These are phyloP conservation scores for Mycosphaerella arachidis DNA, from an alignment of 2,329 filamentous ascomycete genomes.

Conservation along the genomic window DNA sequence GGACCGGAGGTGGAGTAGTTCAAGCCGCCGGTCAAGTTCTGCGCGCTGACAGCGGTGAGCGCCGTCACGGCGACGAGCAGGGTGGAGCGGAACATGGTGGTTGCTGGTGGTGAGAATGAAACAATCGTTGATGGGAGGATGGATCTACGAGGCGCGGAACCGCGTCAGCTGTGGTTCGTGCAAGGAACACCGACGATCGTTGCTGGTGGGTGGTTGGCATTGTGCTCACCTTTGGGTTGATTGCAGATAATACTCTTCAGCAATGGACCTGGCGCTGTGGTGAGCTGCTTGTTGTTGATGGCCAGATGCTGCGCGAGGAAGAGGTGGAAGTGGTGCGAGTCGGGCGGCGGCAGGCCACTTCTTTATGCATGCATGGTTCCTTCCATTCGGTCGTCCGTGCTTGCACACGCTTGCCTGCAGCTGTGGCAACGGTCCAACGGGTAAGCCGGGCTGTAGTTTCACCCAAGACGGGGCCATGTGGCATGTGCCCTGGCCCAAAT, in stretches of 20 bases:
- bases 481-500: not conserved
- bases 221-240: not conserved
- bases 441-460: not conserved
- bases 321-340: not conserved
- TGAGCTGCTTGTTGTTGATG: conserved; percentile 2
- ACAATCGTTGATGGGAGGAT: conserved; percentile 5
- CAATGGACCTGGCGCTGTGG: not conserved
- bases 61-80: conserved; percentile 45
- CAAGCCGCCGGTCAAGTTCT: conserved; percentile 21
- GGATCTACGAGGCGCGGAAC: conserved; percentile 1
- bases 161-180: not conserved
- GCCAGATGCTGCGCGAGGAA: conserved; percentile 1
- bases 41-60: conserved; percentile 43
- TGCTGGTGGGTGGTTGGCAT: not conserved
- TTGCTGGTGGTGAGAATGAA: conserved; percentile 19
- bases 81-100: conserved; percentile 46
- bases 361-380: not conserved
- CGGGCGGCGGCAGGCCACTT: not conserved
- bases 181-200: not conserved
- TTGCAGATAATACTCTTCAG: conserved; percentile 4
- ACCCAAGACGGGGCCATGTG: not conserved
- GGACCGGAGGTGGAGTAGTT: conserved; percentile 35
- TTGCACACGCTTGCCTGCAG: not conserved
- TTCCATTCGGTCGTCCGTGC: not conserved
- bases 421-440: not conserved